These are phyloP conservation scores for Pseudogymnoascus sp. DNA, from an alignment of 2,329 filamentous ascomycete species.

Conservation along the genomic window DNA sequence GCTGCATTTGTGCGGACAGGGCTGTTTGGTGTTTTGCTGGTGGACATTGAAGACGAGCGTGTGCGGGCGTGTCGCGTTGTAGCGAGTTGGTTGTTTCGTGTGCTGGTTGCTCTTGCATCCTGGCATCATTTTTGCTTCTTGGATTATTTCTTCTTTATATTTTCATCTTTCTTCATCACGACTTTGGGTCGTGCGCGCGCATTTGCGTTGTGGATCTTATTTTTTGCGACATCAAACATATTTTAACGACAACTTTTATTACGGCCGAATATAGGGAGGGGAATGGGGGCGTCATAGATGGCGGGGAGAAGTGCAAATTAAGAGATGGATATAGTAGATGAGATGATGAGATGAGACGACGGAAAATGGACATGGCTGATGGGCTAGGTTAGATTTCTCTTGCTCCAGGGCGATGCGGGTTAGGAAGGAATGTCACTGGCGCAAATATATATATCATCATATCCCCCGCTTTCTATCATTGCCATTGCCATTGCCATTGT, in stretches of 20 bases:
- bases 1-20: background rate
- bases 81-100: background rate
- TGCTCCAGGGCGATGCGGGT: background rate
- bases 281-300: background rate
- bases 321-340: background rate
- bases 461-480: background rate
- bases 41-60: background rate
- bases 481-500: background rate
- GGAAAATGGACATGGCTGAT: background rate
- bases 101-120: background rate
- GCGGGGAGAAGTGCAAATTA: background rate
- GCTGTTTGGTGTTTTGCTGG: background rate
- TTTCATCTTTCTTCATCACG: background rate
- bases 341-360: background rate
- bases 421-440: background rate
- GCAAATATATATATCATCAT: background rate
- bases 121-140: background rate
- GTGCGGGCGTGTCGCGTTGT: background rate
- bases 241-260: background rate
- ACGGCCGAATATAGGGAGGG: conserved; percentile 1
- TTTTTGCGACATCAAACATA: background rate
- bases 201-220: background rate
- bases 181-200: background rate
- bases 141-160: background rate
- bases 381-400: background rate